Evolutionary conservation across 495 filamentous ascomycete species (phyloP), one percentile per base, ranked within the genome.

Genomic region (Hypoxylon fragiforme): DNA sequence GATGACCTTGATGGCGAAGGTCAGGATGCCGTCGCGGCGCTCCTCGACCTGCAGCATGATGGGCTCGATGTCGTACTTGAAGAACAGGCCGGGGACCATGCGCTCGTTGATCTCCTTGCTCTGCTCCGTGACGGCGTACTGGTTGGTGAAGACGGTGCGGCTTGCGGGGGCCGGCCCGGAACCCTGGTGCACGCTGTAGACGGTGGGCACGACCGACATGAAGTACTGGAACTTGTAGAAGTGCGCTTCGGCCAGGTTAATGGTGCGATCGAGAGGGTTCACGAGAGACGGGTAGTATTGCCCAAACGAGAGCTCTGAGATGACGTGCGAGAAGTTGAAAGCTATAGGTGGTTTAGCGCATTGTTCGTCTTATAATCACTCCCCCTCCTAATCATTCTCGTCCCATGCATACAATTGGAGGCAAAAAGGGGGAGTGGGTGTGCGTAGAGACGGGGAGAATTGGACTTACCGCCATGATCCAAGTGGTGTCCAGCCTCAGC

Each of bases 221-320:
- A 94, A 97, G 82, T 99, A 99, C 75, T 99, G 94, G 79, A 86
- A 97, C 73, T 92, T 94, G 81, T 89, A 86, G 79, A 97, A 97
- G 78, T 97, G 80, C 41, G 62, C 45, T 15, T 76, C 60, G 0
- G 88, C 92, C 1, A 79, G 73, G 64, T 91, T 85, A 67, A 91
- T 84, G 44, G 94, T 96, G 46, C 84, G 84, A 75, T 97, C 95
- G 55, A 99, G 90, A 0, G 94, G 94, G 76, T 97, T 99, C 58
- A 85, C 80, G 39, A 99, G 86, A 14, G 85, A 89, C 8, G 95
- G 94, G 73, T 96, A 96, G 76, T 89, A 94, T 16, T 92, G 89
- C 0, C 94, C 94, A 73, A 95, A 99, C 61, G 92, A 97, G 59
- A 99, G 85, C 70, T 97, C 92, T 60, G 87, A 91, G 73, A 97